These are phyloP conservation scores for Rhodotorula babjevae DNA, from an alignment of 768 basidiomycete genomes.

Conservation along the genomic window DNA sequence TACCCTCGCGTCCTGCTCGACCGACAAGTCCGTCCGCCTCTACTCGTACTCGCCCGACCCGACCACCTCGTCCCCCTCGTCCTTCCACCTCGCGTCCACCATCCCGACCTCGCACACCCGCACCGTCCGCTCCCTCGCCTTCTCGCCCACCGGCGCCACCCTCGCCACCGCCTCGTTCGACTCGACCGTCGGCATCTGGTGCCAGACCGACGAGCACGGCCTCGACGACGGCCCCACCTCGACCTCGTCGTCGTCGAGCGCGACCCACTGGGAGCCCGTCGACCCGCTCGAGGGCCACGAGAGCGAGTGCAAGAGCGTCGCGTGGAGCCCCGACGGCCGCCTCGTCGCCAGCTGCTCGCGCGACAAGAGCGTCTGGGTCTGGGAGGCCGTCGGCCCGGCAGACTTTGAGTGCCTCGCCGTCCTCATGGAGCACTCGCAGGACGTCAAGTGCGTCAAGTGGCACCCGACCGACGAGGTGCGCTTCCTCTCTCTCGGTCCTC, in stretches of 20 bases:
- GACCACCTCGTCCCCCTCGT: constrained; percentile 51
- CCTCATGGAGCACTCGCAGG: constrained; percentile 92
- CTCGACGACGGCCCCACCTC: constrained; percentile 49
- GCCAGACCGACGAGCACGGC: constrained; percentile 51
- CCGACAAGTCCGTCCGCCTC: constrained; percentile 84
- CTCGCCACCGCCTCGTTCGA: constrained; percentile 93
- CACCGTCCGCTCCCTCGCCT: constrained; percentile 78
- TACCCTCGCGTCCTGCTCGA: constrained; percentile 84
- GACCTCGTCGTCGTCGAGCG: constrained; percentile 57
- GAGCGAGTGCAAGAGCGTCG: constrained; percentile 87
- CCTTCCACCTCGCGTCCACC: constrained; percentile 50
- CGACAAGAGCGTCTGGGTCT: constrained; percentile 98
- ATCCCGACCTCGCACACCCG: constrained; percentile 81
- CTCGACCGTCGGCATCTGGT: constrained; percentile 86
- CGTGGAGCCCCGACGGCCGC: constrained; percentile 68
- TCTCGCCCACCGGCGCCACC: constrained; percentile 79
- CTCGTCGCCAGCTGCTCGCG: constrained; percentile 89
- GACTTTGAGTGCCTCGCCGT: constrained; percentile 95
- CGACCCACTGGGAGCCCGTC: constrained; percentile 59
- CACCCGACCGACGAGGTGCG: constrained; percentile 78
- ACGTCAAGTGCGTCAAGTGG: constrained; percentile 92
- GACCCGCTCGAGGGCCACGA: constrained; percentile 89
- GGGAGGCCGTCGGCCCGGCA: constrained; percentile 81
- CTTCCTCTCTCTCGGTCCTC: constrained; percentile 43
- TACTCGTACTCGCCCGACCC: constrained; percentile 59